Evolutionary conservation across 2,329 filamentous ascomycete genomes (phyloP).

Genomic region (Botrytis aclada): DNA sequence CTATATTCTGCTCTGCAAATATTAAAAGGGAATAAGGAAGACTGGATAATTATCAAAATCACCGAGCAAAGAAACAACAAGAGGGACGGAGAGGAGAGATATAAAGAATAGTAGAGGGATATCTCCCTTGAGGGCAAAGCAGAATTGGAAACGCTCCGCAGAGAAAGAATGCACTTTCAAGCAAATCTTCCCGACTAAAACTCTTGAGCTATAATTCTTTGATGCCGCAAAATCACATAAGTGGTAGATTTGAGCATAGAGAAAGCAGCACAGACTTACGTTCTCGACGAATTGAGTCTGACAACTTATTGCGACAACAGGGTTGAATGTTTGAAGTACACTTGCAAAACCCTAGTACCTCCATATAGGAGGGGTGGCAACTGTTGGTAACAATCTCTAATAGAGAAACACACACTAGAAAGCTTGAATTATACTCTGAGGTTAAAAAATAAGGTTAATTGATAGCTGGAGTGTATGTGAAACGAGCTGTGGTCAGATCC

Average conservation of each 20-base stretch:
- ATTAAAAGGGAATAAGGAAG: neutral
- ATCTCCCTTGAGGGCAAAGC: neutral
- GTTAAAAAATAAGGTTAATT: constrained; percentile 10
- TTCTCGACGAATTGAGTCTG: neutral
- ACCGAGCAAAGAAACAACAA: neutral
- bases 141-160: constrained; percentile 4
- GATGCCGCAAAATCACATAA: neutral
- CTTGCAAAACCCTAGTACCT: neutral
- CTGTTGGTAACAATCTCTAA: neutral
- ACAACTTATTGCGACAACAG: neutral
- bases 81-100: neutral
- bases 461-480: neutral
- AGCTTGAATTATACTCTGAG: neutral
- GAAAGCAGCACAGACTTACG: neutral
- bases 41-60: constrained; percentile 10
- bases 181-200: neutral
- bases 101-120: neutral
- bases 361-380: neutral
- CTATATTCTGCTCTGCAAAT: constrained; percentile 16
- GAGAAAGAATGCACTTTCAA: neutral
- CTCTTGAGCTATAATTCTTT: neutral
- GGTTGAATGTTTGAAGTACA: neutral
- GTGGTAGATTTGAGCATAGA: neutral
- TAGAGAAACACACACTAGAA: neutral
- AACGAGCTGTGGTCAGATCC: neutral